Base-by-base conservation (phyloP, 345 rosid species). In the Aquilaria malaccensis region DNA sequence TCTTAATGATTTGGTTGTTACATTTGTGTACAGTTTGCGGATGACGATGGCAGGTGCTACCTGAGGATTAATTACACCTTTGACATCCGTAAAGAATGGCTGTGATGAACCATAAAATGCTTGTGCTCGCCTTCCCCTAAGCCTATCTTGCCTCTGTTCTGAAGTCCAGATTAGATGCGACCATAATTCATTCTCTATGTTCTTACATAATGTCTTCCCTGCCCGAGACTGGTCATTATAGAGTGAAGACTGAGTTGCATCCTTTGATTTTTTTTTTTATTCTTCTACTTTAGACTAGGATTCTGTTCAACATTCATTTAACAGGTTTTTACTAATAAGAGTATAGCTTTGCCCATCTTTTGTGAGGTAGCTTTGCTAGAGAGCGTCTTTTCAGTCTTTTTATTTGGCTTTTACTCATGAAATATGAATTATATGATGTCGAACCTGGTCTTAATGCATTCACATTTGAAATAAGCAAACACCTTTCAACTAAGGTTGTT, bases 51-150 rank as follows among this genome's bases (percentile, higher is more conserved):
- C 76, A 91, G 86, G 75, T 79, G 82, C 80, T 81, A 91, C 79
- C 75, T 88, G 78, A 96, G 86, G 80, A 81, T 91, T 81, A 91
- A 83, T 82, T 91, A 91, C 79, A 80, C 80, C 30, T 91, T 91
- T n/a, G 91, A 88, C 70, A 91, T 91, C 76, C 81, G 89, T 62
- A 91, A 80, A 82, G 86, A 80, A 0, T 85, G 97, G 96, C 80
- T 47, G 52, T 69, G 62, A 63, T 70, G 55, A 59, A 71, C 49
- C 7, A 15, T 41, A 50, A 46, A 52, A 33, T 52, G 30, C 41
- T 50, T 15, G 58, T 41, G 45, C 54, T 37, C 43, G 4, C 43
- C 43, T 60, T 52, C 59, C 55, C 50, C 53, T 14, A 52, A 62
- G 48, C 43, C 4, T 5, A 9, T 37, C 43, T 4, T 37, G 43